Evolutionary conservation across 148 eudicot genomes (phyloP).

Genomic region (Silene uniflora): DNA sequence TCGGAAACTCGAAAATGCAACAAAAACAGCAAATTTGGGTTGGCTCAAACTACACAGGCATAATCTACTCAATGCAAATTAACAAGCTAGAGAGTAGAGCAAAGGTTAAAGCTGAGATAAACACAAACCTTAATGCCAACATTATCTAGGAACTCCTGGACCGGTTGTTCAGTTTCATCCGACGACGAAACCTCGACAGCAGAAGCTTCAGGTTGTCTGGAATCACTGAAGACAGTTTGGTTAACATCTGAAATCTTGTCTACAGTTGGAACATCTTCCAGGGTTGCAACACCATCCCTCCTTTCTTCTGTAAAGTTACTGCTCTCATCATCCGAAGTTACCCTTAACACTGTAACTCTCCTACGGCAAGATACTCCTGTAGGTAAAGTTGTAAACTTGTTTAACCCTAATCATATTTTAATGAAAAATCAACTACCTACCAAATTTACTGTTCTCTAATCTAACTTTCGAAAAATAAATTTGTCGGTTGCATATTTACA

Average conservation of each 20-base stretch:
- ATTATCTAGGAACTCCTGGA: slow-evolving; percentile 41
- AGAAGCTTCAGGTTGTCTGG: slow-evolving; percentile 14
- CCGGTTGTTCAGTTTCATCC: slow-evolving; percentile 28
- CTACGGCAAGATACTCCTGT: slow-evolving; percentile 32
- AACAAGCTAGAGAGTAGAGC: neutral
- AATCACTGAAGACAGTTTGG: slow-evolving; percentile 27
- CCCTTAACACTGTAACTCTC: slow-evolving; percentile 27
- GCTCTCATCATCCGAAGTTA: slow-evolving; percentile 43
- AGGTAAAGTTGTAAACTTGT: neutral
- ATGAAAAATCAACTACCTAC: too few relatives aligned
- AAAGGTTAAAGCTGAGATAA: neutral
- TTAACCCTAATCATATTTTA: neutral
- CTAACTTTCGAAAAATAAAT: too few relatives aligned
- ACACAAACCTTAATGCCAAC: slow-evolving; percentile 50
- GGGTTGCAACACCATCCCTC: slow-evolving; percentile 20
- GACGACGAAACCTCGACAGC: slow-evolving; percentile 21
- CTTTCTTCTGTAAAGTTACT: slow-evolving; percentile 30
- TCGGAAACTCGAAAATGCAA: too few relatives aligned
- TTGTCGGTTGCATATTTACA: too few relatives aligned
- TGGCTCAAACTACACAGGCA: too few relatives aligned
- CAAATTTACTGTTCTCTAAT: too few relatives aligned
- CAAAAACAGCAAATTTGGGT: too few relatives aligned
- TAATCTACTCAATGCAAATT: too few relatives aligned
- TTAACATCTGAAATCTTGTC: slow-evolving; percentile 19
- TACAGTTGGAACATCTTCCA: slow-evolving; percentile 25